Percentiles rank a stretch among this genome's conserved stretches.
These are phyloP conservation scores for Lantana camara DNA, from an alignment of 257 asterid species.

Conservation along the genomic window DNA sequence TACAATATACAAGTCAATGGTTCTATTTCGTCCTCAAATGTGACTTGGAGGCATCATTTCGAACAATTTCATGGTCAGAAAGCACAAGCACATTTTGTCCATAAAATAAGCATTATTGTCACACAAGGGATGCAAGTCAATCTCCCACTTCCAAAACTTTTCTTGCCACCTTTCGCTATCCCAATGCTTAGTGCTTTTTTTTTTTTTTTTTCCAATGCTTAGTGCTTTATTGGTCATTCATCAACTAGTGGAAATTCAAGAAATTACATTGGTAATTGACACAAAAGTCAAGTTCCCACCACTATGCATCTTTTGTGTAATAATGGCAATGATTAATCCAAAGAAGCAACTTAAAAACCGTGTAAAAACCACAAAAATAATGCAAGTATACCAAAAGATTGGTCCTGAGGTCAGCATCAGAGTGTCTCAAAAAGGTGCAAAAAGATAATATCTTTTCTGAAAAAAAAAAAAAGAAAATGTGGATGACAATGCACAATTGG, in stretches of 20 bases:
- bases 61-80: constrained; percentile 1
- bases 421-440: background rate
- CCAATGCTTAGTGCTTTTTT: constrained; percentile 26
- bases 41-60: constrained; percentile 8
- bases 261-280: background rate
- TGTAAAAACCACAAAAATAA: background rate
- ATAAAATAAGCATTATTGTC: background rate
- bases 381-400: too few relatives aligned
- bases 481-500: constrained; percentile 12
- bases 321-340: background rate
- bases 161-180: constrained; percentile 10
- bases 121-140: constrained; percentile 19
- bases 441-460: background rate
- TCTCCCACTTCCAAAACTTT: constrained; percentile 27
- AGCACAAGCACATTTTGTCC: background rate
- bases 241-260: constrained; percentile 9
- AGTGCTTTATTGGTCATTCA: constrained; percentile 34
- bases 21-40: background rate
- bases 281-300: constrained; percentile 6
- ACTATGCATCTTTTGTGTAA: constrained; percentile 4
- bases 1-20: too few relatives aligned
- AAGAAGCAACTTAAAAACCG: background rate
- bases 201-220: too few relatives aligned
- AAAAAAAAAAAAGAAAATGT: background rate
- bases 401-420: background rate